phyloP scores from a whole-genome alignment of 2,329 filamentous ascomycete species.

The Colletotrichum sp. region DNA sequence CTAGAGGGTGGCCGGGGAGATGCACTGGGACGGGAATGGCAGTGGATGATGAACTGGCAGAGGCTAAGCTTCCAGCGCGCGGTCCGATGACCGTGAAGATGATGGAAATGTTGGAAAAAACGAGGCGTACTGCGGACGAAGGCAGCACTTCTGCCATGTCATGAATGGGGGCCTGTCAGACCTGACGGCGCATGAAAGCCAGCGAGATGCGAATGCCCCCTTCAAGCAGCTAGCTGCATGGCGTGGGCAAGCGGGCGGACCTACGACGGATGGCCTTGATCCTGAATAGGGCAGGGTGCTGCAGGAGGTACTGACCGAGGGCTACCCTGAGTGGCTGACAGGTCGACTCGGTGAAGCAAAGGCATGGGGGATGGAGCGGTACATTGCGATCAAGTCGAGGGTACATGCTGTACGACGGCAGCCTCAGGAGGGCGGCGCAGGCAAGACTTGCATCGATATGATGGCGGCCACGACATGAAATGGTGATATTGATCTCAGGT shows the following conservation, averaged over 20 bases:
- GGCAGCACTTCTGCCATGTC: neutral
- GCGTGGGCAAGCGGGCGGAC: neutral
- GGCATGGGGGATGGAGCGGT: neutral
- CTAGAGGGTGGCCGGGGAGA: neutral
- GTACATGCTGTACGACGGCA: constrained; percentile 4
- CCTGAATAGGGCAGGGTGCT: constrained; percentile 12
- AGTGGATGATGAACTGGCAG: neutral
- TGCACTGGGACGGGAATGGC: neutral
- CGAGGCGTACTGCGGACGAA: neutral
- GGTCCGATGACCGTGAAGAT: constrained; percentile 7
- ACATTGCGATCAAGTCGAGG: neutral
- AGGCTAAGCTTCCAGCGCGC: neutral
- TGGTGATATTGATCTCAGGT: neutral
- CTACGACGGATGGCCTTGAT: constrained; percentile 2
- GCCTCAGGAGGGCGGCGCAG: neutral
- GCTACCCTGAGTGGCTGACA: constrained; percentile 7
- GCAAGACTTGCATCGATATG: neutral
- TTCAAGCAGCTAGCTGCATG: constrained; percentile 7
- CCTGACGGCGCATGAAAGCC: neutral
- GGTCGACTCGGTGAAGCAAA: constrained; percentile 14
- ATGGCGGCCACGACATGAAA: neutral
- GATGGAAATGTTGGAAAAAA: neutral
- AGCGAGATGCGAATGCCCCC: neutral
- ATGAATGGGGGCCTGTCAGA: neutral
- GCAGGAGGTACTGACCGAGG: constrained; percentile 10